Percentiles rank a stretch among this genome's conserved stretches.
phyloP scores from a whole-genome alignment of 345 rosid species.

The Lepidium didymum region DNA sequence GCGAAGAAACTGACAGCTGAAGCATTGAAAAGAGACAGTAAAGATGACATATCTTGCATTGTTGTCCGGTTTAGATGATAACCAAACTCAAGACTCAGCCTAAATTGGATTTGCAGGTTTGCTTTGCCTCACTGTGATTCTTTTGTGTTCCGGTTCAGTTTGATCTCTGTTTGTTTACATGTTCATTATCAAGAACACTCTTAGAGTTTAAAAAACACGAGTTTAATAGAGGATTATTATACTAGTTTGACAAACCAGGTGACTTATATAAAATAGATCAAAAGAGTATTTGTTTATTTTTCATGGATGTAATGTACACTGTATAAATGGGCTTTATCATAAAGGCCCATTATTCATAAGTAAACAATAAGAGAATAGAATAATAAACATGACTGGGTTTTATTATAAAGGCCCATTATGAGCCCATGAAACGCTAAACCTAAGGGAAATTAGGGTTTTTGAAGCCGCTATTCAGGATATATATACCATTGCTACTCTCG shows the following conservation, averaged over 20 bases:
- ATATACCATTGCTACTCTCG: background rate
- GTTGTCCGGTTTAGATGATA: slow-evolving; percentile 47
- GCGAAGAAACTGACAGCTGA: slow-evolving; percentile 40
- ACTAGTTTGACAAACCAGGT: no score
- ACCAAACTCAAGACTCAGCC: background rate
- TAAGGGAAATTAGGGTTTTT: slow-evolving; percentile 12
- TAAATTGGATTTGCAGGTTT: background rate
- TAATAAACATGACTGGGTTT: background rate
- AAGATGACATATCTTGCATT: slow-evolving; percentile 64
- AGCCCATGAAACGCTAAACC: background rate
- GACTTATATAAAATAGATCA: background rate
- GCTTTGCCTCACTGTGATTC: no score
- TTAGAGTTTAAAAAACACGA: background rate
- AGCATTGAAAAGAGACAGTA: slow-evolving; percentile 48
- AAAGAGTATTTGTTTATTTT: background rate
- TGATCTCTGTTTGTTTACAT: background rate
- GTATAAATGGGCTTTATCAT: no score
- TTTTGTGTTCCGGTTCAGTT: background rate
- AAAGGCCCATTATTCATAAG: no score
- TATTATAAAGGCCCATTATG: background rate
- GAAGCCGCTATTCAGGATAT: background rate
- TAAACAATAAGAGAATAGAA: background rate
- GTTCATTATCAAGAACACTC: background rate
- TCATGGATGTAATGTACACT: no score
- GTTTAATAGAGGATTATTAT: background rate